phyloP scores from a whole-genome alignment of 352 stramenopile species.

The Pythium dissotocum region DNA sequence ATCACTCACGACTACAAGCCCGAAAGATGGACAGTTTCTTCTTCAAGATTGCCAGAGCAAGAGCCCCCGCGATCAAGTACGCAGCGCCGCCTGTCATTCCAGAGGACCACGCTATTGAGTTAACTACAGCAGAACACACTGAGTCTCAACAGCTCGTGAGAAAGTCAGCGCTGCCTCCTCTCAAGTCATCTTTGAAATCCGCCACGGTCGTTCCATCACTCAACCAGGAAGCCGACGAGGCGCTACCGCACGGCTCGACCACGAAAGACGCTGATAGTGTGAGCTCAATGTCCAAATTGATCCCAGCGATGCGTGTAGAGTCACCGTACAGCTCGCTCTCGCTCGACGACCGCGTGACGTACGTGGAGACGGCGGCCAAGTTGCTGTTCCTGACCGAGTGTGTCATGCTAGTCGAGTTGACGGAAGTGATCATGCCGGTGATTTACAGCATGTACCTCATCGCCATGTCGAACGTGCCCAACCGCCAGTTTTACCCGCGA shows the following conservation, averaged over 20 bases:
- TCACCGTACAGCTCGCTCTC: neutral
- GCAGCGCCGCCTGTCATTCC: no score
- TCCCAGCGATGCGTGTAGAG: neutral
- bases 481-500: constrained; percentile 14
- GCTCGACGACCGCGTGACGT: constrained; percentile 11
- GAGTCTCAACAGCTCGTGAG: neutral
- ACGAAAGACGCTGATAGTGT: neutral
- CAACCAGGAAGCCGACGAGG: neutral
- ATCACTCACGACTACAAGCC: neutral
- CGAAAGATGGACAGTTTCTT: neutral
- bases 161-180: neutral
- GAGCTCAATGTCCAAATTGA: neutral
- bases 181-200: neutral
- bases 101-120: no score
- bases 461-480: constrained; percentile 10
- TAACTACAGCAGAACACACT: neutral
- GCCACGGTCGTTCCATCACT: neutral
- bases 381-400: constrained; percentile 23
- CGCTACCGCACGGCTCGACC: neutral
- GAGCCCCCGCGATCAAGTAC: neutral
- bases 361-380: constrained; percentile 1
- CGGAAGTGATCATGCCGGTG: constrained; percentile 24
- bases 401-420: constrained; percentile 20
- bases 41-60: neutral
- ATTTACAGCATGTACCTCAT: constrained; percentile 17